Base-by-base conservation (phyloP, 768 basidiomycete genomes). In the Tulasnella sp. region DNA sequence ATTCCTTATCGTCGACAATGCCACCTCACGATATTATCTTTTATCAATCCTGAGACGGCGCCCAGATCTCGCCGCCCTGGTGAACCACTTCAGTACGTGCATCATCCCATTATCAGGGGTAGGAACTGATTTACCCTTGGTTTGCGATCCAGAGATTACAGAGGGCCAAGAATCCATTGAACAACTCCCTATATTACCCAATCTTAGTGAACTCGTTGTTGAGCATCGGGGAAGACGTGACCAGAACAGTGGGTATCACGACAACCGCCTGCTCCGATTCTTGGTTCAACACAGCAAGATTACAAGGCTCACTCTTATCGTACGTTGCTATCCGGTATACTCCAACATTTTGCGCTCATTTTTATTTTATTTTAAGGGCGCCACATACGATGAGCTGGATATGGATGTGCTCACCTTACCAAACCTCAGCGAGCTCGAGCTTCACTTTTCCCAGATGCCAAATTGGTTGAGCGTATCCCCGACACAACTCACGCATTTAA, bases 141-240 rank as follows among this genome's bases (percentile, higher is more conserved):
- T 27, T 8, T 42, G 3, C 24, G 42, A 5, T 42, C 19, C 43
- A 59, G 58, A 59, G 32, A 49, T 59, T 15, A 59, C 58, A 9
- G 58, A 59, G 50, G 58, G 58, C 47, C 58, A 59, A 26, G 58
- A 59, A 19, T 50, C 58, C 24, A 59, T 59, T 30, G 47, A 30
- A 26, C 30, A 49, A 47, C 47, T 59, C 7, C 58, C 58, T 13
- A 29, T 50, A 21, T 27, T 59, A 19, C 58, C 58, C 26, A 49
- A 59, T 32, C 48, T 59, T 19, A 30, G 30, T 23, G 45, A 48
- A n/a, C 23, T 59, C 15, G 50, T 51, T 13, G 43, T 59, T 11
- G 58, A 59, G 23, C 50, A 50, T 34, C 58, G 58, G 21, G 58
- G 48, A 13, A 30, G 50, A 11, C 17, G 58, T 26, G 58, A 59